A percentile compares a stretch with the other conserved stretches of the same genome.
phyloP scores from a whole-genome alignment of 192 early-diverging fungal species.

The Coemansia sp. region DNA sequence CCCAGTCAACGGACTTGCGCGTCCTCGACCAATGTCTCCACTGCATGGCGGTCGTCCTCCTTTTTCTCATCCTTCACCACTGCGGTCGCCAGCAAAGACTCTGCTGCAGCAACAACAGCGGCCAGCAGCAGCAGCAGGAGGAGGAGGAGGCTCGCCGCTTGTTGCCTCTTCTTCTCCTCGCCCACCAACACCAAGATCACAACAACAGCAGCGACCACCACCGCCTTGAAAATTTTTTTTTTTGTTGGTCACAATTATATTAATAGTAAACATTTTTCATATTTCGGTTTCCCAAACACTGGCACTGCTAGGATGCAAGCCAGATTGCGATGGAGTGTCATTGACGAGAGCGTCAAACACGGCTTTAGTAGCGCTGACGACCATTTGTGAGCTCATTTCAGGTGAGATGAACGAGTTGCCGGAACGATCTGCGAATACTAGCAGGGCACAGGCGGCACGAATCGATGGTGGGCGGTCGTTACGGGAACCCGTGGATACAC shows the following conservation, averaged over 20 bases:
- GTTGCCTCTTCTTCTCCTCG: neutral
- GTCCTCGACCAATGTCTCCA: too few relatives aligned
- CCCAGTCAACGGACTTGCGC: too few relatives aligned
- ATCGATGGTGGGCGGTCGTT: constrained; percentile 49
- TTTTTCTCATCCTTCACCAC: too few relatives aligned
- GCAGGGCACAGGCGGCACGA: constrained; percentile 73
- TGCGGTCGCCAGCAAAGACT: neutral
- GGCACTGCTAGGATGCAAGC: constrained; percentile 27
- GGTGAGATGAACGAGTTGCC: constrained; percentile 69
- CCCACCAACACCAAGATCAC: neutral
- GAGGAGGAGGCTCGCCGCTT: too few relatives aligned
- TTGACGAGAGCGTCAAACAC: constrained; percentile 27
- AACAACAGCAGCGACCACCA: neutral
- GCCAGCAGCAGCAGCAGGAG: too few relatives aligned
- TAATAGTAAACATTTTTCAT: neutral
- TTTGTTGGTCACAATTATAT: neutral
- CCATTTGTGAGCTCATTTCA: constrained; percentile 13
- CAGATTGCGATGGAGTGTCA: constrained; percentile 21
- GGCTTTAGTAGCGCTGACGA: constrained; percentile 4
- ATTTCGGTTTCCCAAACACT: constrained; percentile 41
- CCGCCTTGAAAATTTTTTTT: too few relatives aligned
- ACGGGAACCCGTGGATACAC: constrained; percentile 43
- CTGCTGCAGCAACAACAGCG: neutral
- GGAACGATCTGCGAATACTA: constrained; percentile 82
- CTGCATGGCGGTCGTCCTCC: too few relatives aligned